These are phyloP conservation scores for Penicillium sp. DNA, from an alignment of 2,329 filamentous ascomycete species.

Conservation along the genomic window DNA sequence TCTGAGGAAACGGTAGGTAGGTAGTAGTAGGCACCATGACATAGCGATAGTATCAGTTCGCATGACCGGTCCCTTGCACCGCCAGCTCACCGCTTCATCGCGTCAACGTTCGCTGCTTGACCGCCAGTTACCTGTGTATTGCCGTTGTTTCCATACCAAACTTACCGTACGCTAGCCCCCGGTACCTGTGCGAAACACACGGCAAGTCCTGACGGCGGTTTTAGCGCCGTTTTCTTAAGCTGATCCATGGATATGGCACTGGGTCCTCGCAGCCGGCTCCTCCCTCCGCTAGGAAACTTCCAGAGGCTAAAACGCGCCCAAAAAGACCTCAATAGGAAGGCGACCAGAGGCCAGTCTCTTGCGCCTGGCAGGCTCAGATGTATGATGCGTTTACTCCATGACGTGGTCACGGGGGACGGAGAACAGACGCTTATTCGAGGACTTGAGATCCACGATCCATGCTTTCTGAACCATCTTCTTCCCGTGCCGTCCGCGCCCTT, in stretches of 20 bases:
- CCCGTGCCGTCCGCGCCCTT: slow-evolving; percentile 10
- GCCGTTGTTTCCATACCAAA: neutral
- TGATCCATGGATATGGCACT: slow-evolving; percentile 16
- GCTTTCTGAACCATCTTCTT: slow-evolving; percentile 9
- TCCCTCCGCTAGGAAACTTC: slow-evolving; percentile 3
- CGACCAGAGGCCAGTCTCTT: no score
- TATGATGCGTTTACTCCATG: no score
- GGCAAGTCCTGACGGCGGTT: neutral
- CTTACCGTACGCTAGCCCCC: slow-evolving; percentile 6
- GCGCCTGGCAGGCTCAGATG: no score
- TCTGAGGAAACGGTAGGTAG: no score
- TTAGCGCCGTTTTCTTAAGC: slow-evolving; percentile 9
- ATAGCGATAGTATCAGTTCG: neutral
- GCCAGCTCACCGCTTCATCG: neutral
- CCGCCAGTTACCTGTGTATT: neutral
- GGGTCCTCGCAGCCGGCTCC: slow-evolving; percentile 13
- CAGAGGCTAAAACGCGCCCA: neutral
- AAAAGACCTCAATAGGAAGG: neutral
- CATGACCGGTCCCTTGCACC: neutral
- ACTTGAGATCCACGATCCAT: slow-evolving; percentile 11
- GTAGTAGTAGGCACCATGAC: no score
- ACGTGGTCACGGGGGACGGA: slow-evolving; percentile 3
- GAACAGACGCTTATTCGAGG: slow-evolving; percentile 6
- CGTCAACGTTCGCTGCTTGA: neutral
- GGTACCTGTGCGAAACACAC: slow-evolving; percentile 5